Conservation (phyloP, 208 protist genomes). For the Acanthamoeba triangularis region DNA sequence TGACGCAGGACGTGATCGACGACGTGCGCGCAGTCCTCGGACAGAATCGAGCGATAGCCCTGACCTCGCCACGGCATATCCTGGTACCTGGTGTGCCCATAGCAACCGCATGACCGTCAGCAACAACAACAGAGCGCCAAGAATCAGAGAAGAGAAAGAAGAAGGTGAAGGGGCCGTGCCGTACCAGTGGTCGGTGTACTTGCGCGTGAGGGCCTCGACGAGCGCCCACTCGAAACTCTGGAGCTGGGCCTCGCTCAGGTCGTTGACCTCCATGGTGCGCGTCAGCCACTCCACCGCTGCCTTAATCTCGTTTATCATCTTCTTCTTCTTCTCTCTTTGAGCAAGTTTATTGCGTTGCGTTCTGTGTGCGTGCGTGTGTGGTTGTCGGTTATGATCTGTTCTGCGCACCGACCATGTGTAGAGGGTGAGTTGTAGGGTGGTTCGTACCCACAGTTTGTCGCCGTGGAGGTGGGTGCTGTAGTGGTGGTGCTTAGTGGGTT, state of each 20-base stretch:
- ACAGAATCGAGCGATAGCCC: conserved; percentile 57
- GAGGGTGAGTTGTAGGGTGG: too few species aligned
- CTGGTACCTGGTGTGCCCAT: not conserved
- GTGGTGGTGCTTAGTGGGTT: not conserved
- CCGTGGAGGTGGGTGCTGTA: not conserved
- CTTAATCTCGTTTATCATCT: conserved; percentile 48
- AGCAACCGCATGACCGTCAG: too few species aligned
- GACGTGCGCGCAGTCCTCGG: conserved; percentile 28
- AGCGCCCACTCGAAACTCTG: conserved; percentile 34
- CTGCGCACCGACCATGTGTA: too few species aligned
- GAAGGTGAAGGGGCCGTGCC: not conserved
- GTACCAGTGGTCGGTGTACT: conserved; percentile 59
- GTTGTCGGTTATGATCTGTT: not conserved
- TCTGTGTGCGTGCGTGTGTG: not conserved
- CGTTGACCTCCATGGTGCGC: conserved; percentile 14
- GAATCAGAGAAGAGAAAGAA: not conserved
- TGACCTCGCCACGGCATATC: conserved; percentile 64
- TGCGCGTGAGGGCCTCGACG: conserved; percentile 17
- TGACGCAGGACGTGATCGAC: conserved; percentile 51
- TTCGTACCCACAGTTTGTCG: not conserved
- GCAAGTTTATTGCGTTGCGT: not conserved
- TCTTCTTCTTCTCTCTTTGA: not conserved
- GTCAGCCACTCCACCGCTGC: conserved; percentile 61
- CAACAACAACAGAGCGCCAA: too few species aligned
- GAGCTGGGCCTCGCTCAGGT: conserved; percentile 15